These are phyloP conservation scores for Pseudotsuga menziesii DNA, from an alignment of 75 land plant species.

Conservation along the genomic window DNA sequence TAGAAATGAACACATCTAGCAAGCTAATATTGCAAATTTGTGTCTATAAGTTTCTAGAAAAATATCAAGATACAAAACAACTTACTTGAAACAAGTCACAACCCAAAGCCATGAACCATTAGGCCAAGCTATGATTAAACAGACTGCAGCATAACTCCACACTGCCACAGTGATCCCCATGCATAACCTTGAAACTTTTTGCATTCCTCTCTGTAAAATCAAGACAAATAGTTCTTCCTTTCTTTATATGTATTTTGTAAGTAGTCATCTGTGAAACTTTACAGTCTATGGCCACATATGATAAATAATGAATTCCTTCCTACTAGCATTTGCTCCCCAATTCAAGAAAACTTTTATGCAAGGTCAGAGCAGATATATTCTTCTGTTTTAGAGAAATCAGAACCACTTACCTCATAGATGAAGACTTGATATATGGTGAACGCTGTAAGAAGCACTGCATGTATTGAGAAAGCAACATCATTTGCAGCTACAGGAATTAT, in stretches of 20 bases:
- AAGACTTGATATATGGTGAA: slow-evolving; percentile 62
- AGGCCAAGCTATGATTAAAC: slow-evolving; percentile 64
- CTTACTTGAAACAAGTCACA: slow-evolving; percentile 80
- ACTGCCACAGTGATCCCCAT: slow-evolving; percentile 42
- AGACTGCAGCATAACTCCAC: slow-evolving; percentile 62
- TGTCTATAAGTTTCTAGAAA: not conserved
- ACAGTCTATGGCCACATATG: not conserved
- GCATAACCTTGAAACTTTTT: slow-evolving; percentile 66
- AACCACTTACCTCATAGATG: slow-evolving; percentile 64
- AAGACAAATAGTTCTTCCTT: slow-evolving; percentile 7
- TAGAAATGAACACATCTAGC: not conserved
- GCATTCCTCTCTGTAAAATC: slow-evolving; percentile 66
- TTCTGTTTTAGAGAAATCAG: not conserved
- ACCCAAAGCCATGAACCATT: slow-evolving; percentile 86
- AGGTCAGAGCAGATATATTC: not conserved
- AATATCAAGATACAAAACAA: slow-evolving; percentile 5
- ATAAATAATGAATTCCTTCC: not conserved
- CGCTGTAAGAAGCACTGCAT: slow-evolving; percentile 84
- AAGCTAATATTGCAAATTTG: not conserved
- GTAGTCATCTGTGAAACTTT: not conserved
- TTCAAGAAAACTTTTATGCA: slow-evolving; percentile 1
- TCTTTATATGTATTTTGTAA: not conserved
- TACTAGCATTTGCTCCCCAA: not conserved
- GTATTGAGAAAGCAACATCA: slow-evolving; percentile 96
- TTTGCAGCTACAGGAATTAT: slow-evolving; percentile 93